Evolutionary conservation across 2,329 filamentous ascomycete genomes (phyloP), one percentile per base, ranked within the genome.

Genomic region (Aschersonia sp.): DNA sequence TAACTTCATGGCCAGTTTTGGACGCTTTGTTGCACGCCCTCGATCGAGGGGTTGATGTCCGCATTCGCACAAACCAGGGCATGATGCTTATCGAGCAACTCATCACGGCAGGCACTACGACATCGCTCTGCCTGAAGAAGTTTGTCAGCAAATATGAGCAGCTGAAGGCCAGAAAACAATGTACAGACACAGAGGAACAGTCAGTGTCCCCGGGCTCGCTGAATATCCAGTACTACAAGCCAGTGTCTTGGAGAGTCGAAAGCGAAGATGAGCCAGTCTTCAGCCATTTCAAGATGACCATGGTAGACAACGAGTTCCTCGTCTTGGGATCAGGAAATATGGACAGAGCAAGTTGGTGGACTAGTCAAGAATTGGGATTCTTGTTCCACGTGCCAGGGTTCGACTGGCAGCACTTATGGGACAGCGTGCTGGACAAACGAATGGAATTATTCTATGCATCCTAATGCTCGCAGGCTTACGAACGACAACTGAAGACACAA

Each of bases 341-440:
- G 72, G 87, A 94, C 63, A 75, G 86, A 1, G 85, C 87, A 6
- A 89, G 84, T 59, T 92, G 85, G 84, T 89, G 78, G 63, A 92
- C 87, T 5, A 89, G 84, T 60, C 87, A 92, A 63, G 87, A 94
- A 64, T 67, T 92, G 29, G 86, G 86, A 1, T 68, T 92, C 32
- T 57, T 79, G 41, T 73, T 79, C 47, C 64, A 72, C 43, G 64
- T 65, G n/a, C 66, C 66, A 3, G 61, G 56, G 1, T 63, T 68
- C 40, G 52, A 61, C 37, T 62, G 60, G 4, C 56, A 60, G 37
- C 54, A 56, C n/a, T 51, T 68, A 5, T 70, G 68, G 68, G 62
- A 68, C 14, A 55, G 54, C 6, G 60, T 68, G 6, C 54, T 69
- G 4, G 60, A 61, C 30, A 61, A 57, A 47, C 62, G 68, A 46